Evolutionary conservation across 768 basidiomycete genomes (phyloP).

Genomic region (Hericium rajendrae): DNA sequence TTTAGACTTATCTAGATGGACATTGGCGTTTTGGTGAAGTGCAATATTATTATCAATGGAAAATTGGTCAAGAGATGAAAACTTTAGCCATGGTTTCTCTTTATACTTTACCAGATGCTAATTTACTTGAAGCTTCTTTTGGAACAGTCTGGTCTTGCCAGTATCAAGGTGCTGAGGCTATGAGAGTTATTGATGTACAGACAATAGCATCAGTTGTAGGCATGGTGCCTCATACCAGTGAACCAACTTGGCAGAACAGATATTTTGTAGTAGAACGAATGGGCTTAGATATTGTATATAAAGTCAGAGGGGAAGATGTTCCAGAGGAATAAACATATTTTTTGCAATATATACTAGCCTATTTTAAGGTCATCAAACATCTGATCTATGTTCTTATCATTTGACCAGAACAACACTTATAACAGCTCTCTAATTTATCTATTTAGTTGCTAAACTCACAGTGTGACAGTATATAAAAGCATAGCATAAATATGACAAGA

Average conservation of each 20-base stretch:
- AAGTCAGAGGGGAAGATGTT: neutral
- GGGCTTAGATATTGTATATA: neutral
- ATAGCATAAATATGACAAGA: too few species aligned
- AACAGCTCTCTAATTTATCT: too few species aligned
- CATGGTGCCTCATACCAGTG: conserved; percentile 6
- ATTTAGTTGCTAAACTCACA: too few species aligned
- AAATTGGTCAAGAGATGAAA: neutral
- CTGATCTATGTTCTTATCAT: too few species aligned
- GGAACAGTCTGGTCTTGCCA: conserved; percentile 4
- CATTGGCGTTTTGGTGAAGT: conserved; percentile 2
- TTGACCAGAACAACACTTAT: too few species aligned
- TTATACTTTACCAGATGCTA: conserved; percentile 3
- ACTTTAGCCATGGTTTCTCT: conserved; percentile 7
- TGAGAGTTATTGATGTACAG: conserved; percentile 3
- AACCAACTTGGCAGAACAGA: neutral
- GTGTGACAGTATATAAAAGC: too few species aligned
- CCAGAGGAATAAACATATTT: neutral
- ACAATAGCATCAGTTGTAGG: conserved; percentile 3
- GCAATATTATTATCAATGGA: conserved; percentile 1
- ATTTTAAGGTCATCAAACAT: too few species aligned
- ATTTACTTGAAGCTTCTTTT: conserved; percentile 2
- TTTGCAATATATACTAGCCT: too few species aligned
- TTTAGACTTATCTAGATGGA: neutral
- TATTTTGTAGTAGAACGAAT: neutral
- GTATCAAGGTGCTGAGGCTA: neutral